These are phyloP conservation scores for Calocera cornea DNA, from an alignment of 768 basidiomycete species.

Conservation along the genomic window DNA sequence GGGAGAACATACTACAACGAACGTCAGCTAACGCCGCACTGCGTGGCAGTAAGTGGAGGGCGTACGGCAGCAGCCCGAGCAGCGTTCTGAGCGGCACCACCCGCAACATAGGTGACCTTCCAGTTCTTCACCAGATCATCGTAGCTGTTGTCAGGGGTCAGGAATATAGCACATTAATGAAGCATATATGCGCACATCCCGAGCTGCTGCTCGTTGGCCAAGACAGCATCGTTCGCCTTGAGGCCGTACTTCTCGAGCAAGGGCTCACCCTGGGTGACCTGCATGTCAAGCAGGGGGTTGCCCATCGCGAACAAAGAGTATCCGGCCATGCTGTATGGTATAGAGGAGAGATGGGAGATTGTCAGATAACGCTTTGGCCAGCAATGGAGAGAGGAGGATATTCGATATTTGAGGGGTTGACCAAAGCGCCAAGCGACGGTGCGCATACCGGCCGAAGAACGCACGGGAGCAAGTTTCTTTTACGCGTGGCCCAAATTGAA, in stretches of 20 bases:
- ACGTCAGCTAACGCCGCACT: neutral
- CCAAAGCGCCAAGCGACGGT: conserved; percentile 7
- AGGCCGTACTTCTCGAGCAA: conserved; percentile 81
- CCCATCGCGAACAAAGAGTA: conserved; percentile 79
- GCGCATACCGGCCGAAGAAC: conserved; percentile 8
- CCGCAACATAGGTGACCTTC: conserved; percentile 81
- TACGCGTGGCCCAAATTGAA: conserved; percentile 6
- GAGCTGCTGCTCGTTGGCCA: conserved; percentile 78
- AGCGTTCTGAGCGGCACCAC: conserved; percentile 93
- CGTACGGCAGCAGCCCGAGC: conserved; percentile 91
- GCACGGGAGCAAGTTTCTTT: conserved; percentile 5
- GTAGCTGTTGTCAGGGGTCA: conserved; percentile 42
- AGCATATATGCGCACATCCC: conserved; percentile 44
- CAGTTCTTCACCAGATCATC: conserved; percentile 67
- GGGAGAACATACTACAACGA: conserved; percentile 79
- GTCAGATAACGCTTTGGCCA: conserved; percentile 7
- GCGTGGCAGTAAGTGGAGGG: conserved; percentile 11
- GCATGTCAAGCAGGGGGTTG: conserved; percentile 93
- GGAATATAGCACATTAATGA: neutral
- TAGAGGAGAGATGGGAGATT: neutral
- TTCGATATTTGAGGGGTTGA: neutral
- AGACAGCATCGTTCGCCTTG: conserved; percentile 89
- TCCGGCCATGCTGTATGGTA: conserved; percentile 19
- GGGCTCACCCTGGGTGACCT: conserved; percentile 71
- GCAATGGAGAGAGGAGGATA: neutral